Evolutionary conservation across 768 basidiomycete species (phyloP).

Genomic region (Lentinula raphanica): DNA sequence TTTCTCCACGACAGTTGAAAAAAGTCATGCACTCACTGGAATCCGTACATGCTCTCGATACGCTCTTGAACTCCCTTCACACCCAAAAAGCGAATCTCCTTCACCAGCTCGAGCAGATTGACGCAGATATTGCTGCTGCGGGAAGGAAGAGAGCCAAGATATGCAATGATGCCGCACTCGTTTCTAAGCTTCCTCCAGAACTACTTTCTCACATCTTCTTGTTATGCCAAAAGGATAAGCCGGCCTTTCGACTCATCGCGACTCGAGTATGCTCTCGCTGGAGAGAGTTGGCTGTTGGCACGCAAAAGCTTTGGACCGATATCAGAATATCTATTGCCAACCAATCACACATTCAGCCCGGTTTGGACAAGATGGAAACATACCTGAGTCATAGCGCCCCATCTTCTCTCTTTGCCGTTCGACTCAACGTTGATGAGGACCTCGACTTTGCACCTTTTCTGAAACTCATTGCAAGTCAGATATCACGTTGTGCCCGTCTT

Average conservation of each 20-base stretch:
- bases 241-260: slow-evolving; percentile 30
- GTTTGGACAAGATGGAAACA: slow-evolving; percentile 18
- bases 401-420: slow-evolving; percentile 32
- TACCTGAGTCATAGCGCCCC: slow-evolving; percentile 31
- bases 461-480: slow-evolving; percentile 26
- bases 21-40: neutral
- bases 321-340: slow-evolving; percentile 28
- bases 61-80: neutral
- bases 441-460: slow-evolving; percentile 23
- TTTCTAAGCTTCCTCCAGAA: slow-evolving; percentile 36
- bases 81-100: slow-evolving; percentile 18
- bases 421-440: slow-evolving; percentile 23
- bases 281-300: slow-evolving; percentile 34
- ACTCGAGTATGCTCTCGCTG: slow-evolving; percentile 43
- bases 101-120: slow-evolving; percentile 27
- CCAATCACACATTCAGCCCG: slow-evolving; percentile 17
- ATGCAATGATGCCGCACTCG: slow-evolving; percentile 26
- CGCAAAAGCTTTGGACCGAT: slow-evolving; percentile 40
- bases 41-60: neutral
- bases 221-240: slow-evolving; percentile 21
- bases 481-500: slow-evolving; percentile 34
- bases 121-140: slow-evolving; percentile 25
- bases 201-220: slow-evolving; percentile 36
- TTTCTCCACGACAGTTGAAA: too few species aligned
- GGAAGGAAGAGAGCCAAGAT: slow-evolving; percentile 28